Percentiles rank a stretch among this genome's conserved stretches.
phyloP scores from a whole-genome alignment of 2,329 filamentous ascomycete genomes.

The Rhinocladiella mackenziei region DNA sequence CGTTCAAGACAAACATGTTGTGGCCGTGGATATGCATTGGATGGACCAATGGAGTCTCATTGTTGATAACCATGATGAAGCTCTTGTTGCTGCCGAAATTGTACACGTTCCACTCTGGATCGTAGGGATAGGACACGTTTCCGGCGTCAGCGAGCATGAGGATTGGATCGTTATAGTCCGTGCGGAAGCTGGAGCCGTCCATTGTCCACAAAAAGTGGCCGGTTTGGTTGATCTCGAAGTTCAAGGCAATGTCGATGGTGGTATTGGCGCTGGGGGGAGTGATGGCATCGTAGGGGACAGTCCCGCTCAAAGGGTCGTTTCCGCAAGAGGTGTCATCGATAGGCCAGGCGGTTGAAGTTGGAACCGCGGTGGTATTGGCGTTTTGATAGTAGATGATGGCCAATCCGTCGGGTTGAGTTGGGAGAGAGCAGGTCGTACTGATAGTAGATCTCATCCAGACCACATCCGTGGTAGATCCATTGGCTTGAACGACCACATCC shows the following conservation, averaged over 20 bases:
- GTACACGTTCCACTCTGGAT: conserved; percentile 20
- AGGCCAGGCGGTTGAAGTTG: conserved; percentile 17
- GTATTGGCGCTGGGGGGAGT: conserved; percentile 21
- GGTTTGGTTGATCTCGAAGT: conserved; percentile 28
- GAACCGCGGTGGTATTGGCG: conserved; percentile 19
- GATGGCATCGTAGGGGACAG: conserved; percentile 28
- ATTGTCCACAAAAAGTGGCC: conserved; percentile 31
- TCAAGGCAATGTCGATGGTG: conserved; percentile 29
- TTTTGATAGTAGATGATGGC: conserved; percentile 29
- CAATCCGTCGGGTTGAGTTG: conserved; percentile 26
- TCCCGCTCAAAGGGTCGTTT: conserved; percentile 28
- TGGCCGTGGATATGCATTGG: conserved; percentile 37
- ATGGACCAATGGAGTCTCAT: conserved; percentile 33
- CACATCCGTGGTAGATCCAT: conserved; percentile 29
- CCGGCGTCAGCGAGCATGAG: conserved; percentile 16
- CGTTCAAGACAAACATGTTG: conserved; percentile 29
- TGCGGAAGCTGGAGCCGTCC: conserved; percentile 32
- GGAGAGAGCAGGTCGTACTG: conserved; percentile 11
- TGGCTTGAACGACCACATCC: conserved; percentile 33
- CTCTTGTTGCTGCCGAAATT: conserved; percentile 18
- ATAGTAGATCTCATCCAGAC: conserved; percentile 39
- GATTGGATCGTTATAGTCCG: conserved; percentile 29
- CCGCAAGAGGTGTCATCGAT: conserved; percentile 22
- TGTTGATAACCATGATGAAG: conserved; percentile 22
- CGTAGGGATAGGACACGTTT: conserved; percentile 12